Percentiles rank a stretch among this genome's conserved stretches.
Evolutionary conservation across 139 green algal genomes (phyloP).

Genomic region (Zygnema circumcarinatum): DNA sequence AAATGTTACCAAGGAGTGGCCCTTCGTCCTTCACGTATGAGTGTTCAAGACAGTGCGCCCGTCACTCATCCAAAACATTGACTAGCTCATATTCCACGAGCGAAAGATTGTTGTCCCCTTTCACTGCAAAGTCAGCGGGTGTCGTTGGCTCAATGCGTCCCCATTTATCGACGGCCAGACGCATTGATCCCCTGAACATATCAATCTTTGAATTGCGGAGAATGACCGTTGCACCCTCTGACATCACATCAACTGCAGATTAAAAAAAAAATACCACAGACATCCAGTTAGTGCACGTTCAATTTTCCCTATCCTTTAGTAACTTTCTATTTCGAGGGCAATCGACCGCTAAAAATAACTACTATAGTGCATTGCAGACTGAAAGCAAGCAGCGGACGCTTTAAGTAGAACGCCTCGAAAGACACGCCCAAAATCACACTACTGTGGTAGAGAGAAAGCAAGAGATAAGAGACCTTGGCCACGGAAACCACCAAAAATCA

Average conservation of each 20-base stretch:
- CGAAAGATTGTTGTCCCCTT: constrained; percentile 88
- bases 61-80: constrained; percentile 58
- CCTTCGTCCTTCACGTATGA: background rate
- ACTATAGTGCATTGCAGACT: too few relatives aligned
- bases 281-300: background rate
- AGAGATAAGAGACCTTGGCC: too few relatives aligned
- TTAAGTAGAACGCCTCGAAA: too few relatives aligned
- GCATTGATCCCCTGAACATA: constrained; percentile 89
- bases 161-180: constrained; percentile 80
- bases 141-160: constrained; percentile 69
- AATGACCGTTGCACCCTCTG: constrained; percentile 71
- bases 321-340: too few relatives aligned
- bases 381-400: too few relatives aligned
- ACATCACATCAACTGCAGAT: constrained; percentile 75
- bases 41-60: background rate
- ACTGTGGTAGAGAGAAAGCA: too few relatives aligned
- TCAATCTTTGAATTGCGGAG: constrained; percentile 89
- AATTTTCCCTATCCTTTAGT: too few relatives aligned
- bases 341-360: too few relatives aligned
- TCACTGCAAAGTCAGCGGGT: constrained; percentile 68
- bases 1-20: background rate
- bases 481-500: too few relatives aligned
- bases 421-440: too few relatives aligned
- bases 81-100: constrained; percentile 91
- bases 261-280: constrained; percentile 3